Evolutionary conservation across 768 basidiomycete species (phyloP), one percentile per base, ranked within the genome.

Genomic region (Trametes cingulata): DNA sequence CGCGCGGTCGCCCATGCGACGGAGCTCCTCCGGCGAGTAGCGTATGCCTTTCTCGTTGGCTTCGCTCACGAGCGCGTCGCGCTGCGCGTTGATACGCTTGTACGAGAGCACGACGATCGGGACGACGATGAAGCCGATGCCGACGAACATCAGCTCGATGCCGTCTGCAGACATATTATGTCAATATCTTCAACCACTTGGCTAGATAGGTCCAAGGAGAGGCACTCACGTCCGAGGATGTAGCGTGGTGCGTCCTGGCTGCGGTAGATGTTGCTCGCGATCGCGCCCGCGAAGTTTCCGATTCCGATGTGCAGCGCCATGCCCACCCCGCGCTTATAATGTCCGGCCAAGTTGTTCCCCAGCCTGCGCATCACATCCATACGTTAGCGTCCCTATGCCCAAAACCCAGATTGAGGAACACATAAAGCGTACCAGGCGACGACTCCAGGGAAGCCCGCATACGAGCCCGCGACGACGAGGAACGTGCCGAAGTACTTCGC

Each of bases 401-500:
- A n/a, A n/a, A n/a, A n/a, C n/a, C n/a, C n/a, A n/a, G n/a, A n/a
- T n/a, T n/a, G n/a, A n/a, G n/a, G n/a, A n/a, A n/a, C n/a, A n/a
- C n/a, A n/a, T n/a, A n/a, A n/a, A n/a, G n/a, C 56, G 17, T 15
- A 66, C 87, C 88, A 90, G n/a, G 85, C 78, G 14, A 87, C 74
- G 1, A 85, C 69, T 8, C 84, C 86, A 12, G 89, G 86, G 65
- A 86, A 79, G 0, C 78, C 75, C 0, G 83, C 78, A 62, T 86
- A 90, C 43, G 79, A 78, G 25, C 89, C 89, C 0, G 78, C 77
- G 14, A 90, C 87, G 36, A 81, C 78, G 58, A 90, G 81, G 76
- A 86, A 91, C 0, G 84, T 88, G 2, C 87, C 88, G 61, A 88
- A 86, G 68, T 90, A 90, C 72, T 90, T 89, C n/a, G 75, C 83